A percentile compares a stretch with the other conserved stretches of the same genome.
Evolutionary conservation across 495 filamentous ascomycete genomes (phyloP).

Genomic region (Paragyromitra xinjiangensis): DNA sequence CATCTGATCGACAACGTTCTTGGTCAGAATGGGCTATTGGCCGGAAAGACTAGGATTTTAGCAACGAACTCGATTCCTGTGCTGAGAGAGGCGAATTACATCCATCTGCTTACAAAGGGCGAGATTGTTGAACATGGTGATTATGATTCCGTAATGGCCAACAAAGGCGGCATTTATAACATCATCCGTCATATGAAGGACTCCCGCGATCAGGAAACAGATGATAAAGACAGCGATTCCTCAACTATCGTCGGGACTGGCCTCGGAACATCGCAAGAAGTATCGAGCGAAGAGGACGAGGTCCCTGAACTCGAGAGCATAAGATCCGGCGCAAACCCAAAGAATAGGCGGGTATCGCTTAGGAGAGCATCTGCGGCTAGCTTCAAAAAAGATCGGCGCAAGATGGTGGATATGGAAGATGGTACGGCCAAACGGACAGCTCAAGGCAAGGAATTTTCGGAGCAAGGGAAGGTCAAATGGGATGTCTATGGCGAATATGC

Average conservation of each 20-base stretch:
- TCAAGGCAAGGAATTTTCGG: slow-evolving; percentile 83
- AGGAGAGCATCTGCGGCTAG: slow-evolving; percentile 90
- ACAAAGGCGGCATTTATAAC: slow-evolving; percentile 88
- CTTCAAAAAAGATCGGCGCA: slow-evolving; percentile 84
- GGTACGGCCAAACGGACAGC: slow-evolving; percentile 71
- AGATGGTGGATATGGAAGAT: slow-evolving; percentile 83
- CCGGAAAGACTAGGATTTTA: slow-evolving; percentile 87
- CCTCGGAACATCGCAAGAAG: slow-evolving; percentile 59
- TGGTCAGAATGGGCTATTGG: slow-evolving; percentile 81
- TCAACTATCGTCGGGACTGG: slow-evolving; percentile 68
- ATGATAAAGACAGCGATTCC: slow-evolving; percentile 66
- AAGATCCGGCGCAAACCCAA: slow-evolving; percentile 37
- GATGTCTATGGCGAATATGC: slow-evolving; percentile 87
- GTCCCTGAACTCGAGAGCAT: slow-evolving; percentile 57
- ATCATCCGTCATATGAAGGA: slow-evolving; percentile 73
- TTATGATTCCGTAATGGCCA: slow-evolving; percentile 87
- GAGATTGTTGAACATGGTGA: slow-evolving; percentile 86
- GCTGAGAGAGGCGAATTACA: slow-evolving; percentile 83
- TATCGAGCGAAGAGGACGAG: slow-evolving; percentile 62
- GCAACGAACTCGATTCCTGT: slow-evolving; percentile 97
- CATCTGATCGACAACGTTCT: slow-evolving; percentile 95
- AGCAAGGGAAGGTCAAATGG: slow-evolving; percentile 99
- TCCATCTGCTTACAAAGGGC: slow-evolving; percentile 82
- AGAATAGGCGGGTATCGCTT: slow-evolving; percentile 76
- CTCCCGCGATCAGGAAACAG: slow-evolving; percentile 71